A percentile compares a stretch with the other conserved stretches of the same genome.
Conservation (phyloP, 2,329 filamentous ascomycete genomes). For the Penicillium janthinellum region DNA sequence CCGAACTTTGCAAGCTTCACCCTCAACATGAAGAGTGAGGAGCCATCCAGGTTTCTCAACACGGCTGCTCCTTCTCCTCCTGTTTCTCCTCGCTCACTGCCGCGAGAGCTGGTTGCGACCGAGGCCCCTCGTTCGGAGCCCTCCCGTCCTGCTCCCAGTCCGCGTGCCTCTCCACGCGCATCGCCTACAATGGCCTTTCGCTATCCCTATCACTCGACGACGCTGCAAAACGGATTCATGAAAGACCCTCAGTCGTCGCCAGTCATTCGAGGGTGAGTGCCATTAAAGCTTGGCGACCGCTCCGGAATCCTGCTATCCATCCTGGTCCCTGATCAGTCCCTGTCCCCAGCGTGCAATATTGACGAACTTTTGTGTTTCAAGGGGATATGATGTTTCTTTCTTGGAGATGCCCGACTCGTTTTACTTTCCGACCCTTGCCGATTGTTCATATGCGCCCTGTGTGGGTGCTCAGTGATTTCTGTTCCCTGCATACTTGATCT, state of each 20-base stretch:
- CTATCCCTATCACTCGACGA: slow-evolving; percentile 24
- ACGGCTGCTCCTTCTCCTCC: slow-evolving; percentile 27
- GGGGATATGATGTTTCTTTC: slow-evolving; percentile 18
- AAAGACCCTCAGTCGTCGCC: slow-evolving; percentile 30
- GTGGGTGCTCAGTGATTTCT: slow-evolving; percentile 23
- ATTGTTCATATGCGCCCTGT: slow-evolving; percentile 13
- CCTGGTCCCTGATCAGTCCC: neutral
- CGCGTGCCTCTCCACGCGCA: slow-evolving; percentile 20
- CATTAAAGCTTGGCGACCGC: slow-evolving; percentile 22
- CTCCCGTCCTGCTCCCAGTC: slow-evolving; percentile 13
- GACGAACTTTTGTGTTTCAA: slow-evolving; percentile 22
- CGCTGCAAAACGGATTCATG: slow-evolving; percentile 25
- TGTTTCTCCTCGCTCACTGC: slow-evolving; percentile 29
- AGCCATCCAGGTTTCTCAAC: slow-evolving; percentile 13
- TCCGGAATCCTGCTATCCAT: slow-evolving; percentile 16
- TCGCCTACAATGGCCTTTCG: slow-evolving; percentile 30
- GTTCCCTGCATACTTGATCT: slow-evolving; percentile 7
- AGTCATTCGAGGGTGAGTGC: slow-evolving; percentile 33
- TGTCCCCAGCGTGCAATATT: slow-evolving; percentile 16
- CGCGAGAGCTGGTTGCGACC: slow-evolving; percentile 10
- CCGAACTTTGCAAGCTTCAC: slow-evolving; percentile 15
- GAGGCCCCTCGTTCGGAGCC: slow-evolving; percentile 16
- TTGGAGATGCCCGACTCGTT: slow-evolving; percentile 20
- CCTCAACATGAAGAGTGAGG: slow-evolving; percentile 17
- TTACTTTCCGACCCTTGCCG: slow-evolving; percentile 14